Percentiles rank a stretch among this genome's conserved stretches.
Evolutionary conservation across 305 asterid species (phyloP).

Genomic region (Lippia alba): DNA sequence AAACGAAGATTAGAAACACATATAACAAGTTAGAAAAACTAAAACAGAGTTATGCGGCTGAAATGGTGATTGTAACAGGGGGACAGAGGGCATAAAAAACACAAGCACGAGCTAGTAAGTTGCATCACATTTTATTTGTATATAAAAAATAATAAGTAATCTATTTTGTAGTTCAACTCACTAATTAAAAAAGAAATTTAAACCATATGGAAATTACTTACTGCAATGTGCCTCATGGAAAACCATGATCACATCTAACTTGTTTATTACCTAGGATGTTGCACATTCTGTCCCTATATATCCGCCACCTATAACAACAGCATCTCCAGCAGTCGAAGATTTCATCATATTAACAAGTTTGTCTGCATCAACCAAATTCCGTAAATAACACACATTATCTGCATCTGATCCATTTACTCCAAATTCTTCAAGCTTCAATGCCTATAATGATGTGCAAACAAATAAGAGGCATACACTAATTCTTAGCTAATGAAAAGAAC

Average conservation of each 20-base stretch:
- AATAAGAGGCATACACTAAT: background rate
- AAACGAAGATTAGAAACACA: background rate
- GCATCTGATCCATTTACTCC: conserved; percentile 73
- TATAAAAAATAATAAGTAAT: background rate
- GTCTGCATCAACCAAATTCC: conserved; percentile 71
- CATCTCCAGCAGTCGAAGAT: conserved; percentile 59
- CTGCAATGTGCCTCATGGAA: conserved; percentile 76
- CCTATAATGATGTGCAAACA: conserved; percentile 43
- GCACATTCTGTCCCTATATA: conserved; percentile 85
- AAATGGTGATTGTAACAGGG: background rate
- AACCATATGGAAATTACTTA: conserved; percentile 38
- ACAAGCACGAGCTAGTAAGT: background rate
- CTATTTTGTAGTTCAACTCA: background rate
- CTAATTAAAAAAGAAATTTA: background rate
- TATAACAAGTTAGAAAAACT: background rate
- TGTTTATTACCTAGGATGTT: conserved; percentile 69
- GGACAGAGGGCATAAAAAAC: background rate
- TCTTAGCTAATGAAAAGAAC: background rate
- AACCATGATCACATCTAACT: conserved; percentile 70
- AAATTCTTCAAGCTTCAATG: conserved; percentile 79
- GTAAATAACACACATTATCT: conserved; percentile 67
- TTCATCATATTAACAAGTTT: conserved; percentile 61
- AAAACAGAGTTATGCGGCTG: background rate
- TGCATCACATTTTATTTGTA: background rate
- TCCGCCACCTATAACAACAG: conserved; percentile 80